A percentile compares a stretch with the other conserved stretches of the same genome.
Evolutionary conservation across 495 filamentous ascomycete species (phyloP).

Genomic region (Lichenothelia convexa): DNA sequence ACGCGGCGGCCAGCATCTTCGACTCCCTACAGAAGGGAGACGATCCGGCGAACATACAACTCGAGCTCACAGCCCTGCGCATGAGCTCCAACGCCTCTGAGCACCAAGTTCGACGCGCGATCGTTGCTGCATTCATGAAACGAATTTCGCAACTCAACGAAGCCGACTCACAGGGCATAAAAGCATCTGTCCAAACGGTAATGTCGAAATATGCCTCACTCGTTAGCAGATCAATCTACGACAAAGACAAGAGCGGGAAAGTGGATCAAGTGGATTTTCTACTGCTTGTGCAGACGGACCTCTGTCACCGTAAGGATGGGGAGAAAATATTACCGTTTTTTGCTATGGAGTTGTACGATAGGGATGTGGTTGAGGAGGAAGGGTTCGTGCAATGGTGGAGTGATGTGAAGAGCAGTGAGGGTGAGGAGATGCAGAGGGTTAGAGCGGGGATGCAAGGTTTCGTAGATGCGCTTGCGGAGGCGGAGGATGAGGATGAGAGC

Average conservation of each 20-base stretch:
- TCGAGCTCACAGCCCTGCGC: conserved; percentile 78
- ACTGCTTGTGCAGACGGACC: conserved; percentile 61
- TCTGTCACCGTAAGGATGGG: conserved; percentile 31
- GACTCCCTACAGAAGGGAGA: conserved; percentile 59
- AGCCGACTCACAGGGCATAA: conserved; percentile 26
- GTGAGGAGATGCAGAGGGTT: conserved; percentile 48
- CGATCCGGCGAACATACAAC: conserved; percentile 65
- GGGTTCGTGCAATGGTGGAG: conserved; percentile 80
- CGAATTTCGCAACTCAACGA: conserved; percentile 57
- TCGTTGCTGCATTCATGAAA: conserved; percentile 69
- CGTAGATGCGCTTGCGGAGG: conserved; percentile 71
- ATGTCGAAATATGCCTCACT: conserved; percentile 37
- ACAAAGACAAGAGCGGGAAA: conserved; percentile 36
- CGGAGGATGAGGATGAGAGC: conserved; percentile 61
- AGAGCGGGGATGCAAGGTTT: conserved; percentile 56
- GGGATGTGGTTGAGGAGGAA: conserved; percentile 79
- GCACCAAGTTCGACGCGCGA: conserved; percentile 65
- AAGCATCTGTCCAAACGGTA: conserved; percentile 46
- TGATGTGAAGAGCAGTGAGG: conserved; percentile 41
- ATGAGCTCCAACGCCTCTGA: conserved; percentile 82
- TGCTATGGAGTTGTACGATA: conserved; percentile 62
- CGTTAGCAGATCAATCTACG: conserved; percentile 39
- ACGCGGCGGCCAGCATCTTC: conserved; percentile 67
- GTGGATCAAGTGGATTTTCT: conserved; percentile 72
- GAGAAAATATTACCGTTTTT: conserved; percentile 55